phyloP scores from a whole-genome alignment of 768 basidiomycete genomes.

The Boletus fagicola region DNA sequence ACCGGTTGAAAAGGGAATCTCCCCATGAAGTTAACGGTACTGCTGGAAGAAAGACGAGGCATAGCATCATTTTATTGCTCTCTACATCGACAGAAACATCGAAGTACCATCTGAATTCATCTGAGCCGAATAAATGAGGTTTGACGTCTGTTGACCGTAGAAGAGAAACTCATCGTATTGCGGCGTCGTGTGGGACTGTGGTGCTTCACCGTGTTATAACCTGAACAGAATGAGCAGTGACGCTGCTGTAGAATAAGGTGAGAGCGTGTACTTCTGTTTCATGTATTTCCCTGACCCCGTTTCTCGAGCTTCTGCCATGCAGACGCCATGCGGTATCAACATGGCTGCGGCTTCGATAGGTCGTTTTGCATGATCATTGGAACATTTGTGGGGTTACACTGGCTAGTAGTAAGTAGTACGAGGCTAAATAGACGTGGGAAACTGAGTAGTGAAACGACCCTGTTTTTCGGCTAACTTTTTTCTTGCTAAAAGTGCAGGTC shows the following conservation, averaged over 20 bases:
- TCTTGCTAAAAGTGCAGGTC: conserved; percentile 8
- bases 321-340: neutral
- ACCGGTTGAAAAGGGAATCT: neutral
- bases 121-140: neutral
- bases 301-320: neutral
- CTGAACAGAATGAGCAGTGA: neutral
- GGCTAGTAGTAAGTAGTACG: neutral
- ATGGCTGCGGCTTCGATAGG: too few relatives aligned
- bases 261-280: neutral
- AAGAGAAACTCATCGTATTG: neutral
- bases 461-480: conserved; percentile 1
- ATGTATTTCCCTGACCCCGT: neutral
- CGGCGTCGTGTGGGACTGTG: neutral
- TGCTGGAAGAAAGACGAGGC: neutral
- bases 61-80: neutral
- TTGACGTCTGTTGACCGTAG: too few relatives aligned
- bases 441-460: neutral
- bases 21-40: neutral
- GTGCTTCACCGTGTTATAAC: neutral
- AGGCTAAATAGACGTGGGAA: conserved; percentile 1
- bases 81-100: neutral
- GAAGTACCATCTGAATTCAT: neutral
- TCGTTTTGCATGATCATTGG: neutral
- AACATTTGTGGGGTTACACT: too few relatives aligned
- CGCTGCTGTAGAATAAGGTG: neutral